Percentiles rank a stretch among this genome's conserved stretches.
phyloP scores from a whole-genome alignment of 2,329 filamentous ascomycete species.

The Endocalyx cinctus region DNA sequence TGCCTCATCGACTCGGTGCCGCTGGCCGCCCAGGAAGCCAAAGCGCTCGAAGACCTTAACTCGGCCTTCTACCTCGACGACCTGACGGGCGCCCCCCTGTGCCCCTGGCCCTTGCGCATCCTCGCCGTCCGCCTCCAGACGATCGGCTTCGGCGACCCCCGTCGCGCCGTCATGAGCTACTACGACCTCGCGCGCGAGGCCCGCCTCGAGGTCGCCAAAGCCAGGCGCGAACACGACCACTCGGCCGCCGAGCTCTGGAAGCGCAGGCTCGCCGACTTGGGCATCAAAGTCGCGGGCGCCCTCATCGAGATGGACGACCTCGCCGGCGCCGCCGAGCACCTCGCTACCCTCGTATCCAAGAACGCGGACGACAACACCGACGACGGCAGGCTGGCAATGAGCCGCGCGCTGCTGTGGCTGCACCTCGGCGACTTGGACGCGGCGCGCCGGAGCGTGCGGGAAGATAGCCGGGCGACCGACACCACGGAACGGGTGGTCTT shows the following conservation, averaged over 20 bases:
- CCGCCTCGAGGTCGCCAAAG: constrained; percentile 51
- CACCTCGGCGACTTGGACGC: constrained; percentile 71
- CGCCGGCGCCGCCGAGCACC: constrained; percentile 69
- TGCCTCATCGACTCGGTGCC: constrained; percentile 69
- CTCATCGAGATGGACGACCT: constrained; percentile 85
- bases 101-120: constrained; percentile 83
- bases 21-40: constrained; percentile 65
- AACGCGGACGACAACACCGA: constrained; percentile 27
- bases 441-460: constrained; percentile 52
- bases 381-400: constrained; percentile 38
- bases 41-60: constrained; percentile 59
- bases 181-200: constrained; percentile 84
- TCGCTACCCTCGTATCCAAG: constrained; percentile 51
- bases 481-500: constrained; percentile 47
- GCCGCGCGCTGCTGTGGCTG: constrained; percentile 66
- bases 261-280: constrained; percentile 67
- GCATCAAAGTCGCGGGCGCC: constrained; percentile 60
- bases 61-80: constrained; percentile 53
- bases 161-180: constrained; percentile 82
- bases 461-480: constrained; percentile 31
- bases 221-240: constrained; percentile 40
- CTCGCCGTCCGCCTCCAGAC: constrained; percentile 80
- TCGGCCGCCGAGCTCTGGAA: constrained; percentile 65
- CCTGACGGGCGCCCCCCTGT: constrained; percentile 56
- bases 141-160: constrained; percentile 77